Evolutionary conservation across 768 basidiomycete species (phyloP), one percentile per base, ranked within the genome.

Genomic region (Steccherinum ochraceum): DNA sequence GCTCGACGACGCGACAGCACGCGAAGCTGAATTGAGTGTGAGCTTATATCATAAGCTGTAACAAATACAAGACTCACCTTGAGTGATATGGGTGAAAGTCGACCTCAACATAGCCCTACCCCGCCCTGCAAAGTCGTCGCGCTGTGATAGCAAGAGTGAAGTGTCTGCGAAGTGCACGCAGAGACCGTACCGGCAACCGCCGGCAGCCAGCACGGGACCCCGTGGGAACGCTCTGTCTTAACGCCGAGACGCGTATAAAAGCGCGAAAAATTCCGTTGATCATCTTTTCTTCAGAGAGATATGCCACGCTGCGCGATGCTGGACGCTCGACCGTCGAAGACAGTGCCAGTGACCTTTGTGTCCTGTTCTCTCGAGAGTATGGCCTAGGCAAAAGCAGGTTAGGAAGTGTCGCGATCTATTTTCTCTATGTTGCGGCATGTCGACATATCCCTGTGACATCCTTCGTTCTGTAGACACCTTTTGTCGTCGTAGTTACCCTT

Each of bases 231-330:
- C 16, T 0, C n/a, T n/a, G n/a, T 19, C 2, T 18, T 35, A 47
- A 39, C 54, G 42, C 30, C 25, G 5, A 16, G 4, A 1, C 19
- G 18, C 12, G 25, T 66, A 66, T 61, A 65, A 60, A 62, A 67
- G 58, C 58, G 61, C 56, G 56, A 13, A 18, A 16, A 21, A 30
- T 46, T 48, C 25, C 25, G 0, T 24, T 46, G 41, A 45, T 21
- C 46, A 39, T 45, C 25, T 5, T 53, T 58, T 59, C 56, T 62
- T 56, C 61, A 71, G 73, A 67, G 77, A 74, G 72, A 70, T 64
- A 76, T 79, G 79, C 79, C 79, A 81, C 79, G 79, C 79, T 80
- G 79, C 72, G 67, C 79, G 79, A 74, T 72, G 79, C 68, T 45
- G 65, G 71, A 51, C 53, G 19, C 60, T 64, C 67, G 53, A 80